Conservation (phyloP, 164 flowering plant species). For the Kalanchoe fedtschenkoi region DNA sequence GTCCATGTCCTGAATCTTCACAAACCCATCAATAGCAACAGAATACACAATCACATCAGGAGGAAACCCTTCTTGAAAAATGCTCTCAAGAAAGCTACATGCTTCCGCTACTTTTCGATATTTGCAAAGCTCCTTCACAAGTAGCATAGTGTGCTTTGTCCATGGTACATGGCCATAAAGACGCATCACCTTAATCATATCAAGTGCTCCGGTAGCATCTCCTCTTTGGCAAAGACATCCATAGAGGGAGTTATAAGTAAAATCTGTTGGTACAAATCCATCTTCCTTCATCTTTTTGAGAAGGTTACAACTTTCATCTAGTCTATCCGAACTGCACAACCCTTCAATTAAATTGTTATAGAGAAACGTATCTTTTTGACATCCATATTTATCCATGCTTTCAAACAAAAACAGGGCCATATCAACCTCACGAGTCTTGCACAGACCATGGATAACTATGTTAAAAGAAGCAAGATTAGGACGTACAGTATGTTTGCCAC, state of each 20-base stretch:
- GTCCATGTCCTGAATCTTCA: slow-evolving; percentile 39
- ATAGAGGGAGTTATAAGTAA: slow-evolving; percentile 56
- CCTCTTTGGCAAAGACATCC: slow-evolving; percentile 56
- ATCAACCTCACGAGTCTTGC: slow-evolving; percentile 42
- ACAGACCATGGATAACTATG: slow-evolving; percentile 57
- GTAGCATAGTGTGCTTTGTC: slow-evolving; percentile 58
- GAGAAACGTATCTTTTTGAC: slow-evolving; percentile 24
- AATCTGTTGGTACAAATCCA: slow-evolving; percentile 54
- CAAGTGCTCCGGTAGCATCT: slow-evolving; percentile 46
- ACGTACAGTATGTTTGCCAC: slow-evolving; percentile 12
- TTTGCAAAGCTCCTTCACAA: slow-evolving; percentile 46
- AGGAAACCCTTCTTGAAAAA: slow-evolving; percentile 49
- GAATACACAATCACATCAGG: slow-evolving; percentile 66
- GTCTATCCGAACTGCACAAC: slow-evolving; percentile 46
- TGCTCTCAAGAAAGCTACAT: slow-evolving; percentile 41
- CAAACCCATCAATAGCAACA: slow-evolving; percentile 51
- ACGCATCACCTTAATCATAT: slow-evolving; percentile 52
- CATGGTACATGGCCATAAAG: slow-evolving; percentile 63
- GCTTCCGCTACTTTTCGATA: slow-evolving; percentile 47
- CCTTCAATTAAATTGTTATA: slow-evolving; percentile 63
- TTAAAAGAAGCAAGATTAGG: slow-evolving; percentile 38
- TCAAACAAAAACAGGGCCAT: slow-evolving; percentile 47
- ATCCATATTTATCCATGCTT: slow-evolving; percentile 40
- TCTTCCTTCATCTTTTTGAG: slow-evolving; percentile 48
- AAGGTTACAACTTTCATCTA: slow-evolving; percentile 49